Evolutionary conservation across 768 basidiomycete species (phyloP).

Genomic region (Dendrothele bispora): DNA sequence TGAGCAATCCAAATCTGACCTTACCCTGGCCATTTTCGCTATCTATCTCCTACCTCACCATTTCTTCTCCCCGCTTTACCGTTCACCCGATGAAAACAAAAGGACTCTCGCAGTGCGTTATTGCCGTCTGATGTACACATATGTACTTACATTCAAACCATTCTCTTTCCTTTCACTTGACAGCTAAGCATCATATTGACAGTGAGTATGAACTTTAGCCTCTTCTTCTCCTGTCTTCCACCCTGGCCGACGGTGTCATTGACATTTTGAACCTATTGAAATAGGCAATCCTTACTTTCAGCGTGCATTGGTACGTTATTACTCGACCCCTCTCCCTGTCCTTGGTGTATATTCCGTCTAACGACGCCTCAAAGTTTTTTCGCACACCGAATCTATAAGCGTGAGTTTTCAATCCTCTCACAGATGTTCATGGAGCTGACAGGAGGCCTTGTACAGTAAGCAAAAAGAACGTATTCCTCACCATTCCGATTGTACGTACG

Average conservation of each 20-base stretch:
- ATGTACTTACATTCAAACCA: not conserved
- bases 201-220: not conserved
- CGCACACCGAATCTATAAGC: slow-evolving; percentile 36
- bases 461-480: slow-evolving; percentile 31
- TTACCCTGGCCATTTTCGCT: not conserved
- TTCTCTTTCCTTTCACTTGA: not conserved
- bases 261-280: too few species aligned
- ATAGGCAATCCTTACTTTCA: slow-evolving; percentile 29
- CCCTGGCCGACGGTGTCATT: too few species aligned
- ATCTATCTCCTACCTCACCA: not conserved
- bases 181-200: slow-evolving; percentile 10
- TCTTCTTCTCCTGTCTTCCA: not conserved
- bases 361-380: slow-evolving; percentile 28
- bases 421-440: too few species aligned
- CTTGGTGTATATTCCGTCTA: not conserved
- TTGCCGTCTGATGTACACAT: not conserved
- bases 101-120: slow-evolving; percentile 8
- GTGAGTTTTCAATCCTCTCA: slow-evolving; percentile 22
- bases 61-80: not conserved
- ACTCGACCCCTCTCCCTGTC: not conserved
- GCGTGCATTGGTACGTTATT: slow-evolving; percentile 26
- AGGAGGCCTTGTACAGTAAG: slow-evolving; percentile 32
- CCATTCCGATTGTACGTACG: slow-evolving; percentile 32
- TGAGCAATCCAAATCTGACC: too few species aligned
- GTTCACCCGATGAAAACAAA: not conserved